Base-by-base conservation (phyloP, 345 rosid genomes). In the Odontarrhena argentea region DNA sequence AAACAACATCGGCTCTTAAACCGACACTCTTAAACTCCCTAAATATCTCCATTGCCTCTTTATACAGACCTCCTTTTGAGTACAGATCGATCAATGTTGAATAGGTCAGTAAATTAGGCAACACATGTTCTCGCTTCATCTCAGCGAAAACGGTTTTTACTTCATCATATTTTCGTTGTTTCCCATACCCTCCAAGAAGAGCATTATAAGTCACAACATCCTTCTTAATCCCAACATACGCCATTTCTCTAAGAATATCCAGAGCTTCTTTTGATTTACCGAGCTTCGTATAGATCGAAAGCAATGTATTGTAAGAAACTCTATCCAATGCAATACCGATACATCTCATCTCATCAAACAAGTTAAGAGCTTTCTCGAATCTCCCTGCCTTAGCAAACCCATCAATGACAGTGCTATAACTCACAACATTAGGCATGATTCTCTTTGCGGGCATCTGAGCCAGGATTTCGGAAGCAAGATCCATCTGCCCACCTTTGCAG, bases 191-290 rank as follows among this genome's bases (percentile, higher is more conserved):
- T 24, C 86, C 97, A 49, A 93, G 74, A 69, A 93, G 94, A 0
- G 96, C 94, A 76, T 86, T 93, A 60, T 89, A 89, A 49, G 97
- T 89, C 65, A 87, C 98, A 70, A 86, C 87, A 63, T 93, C 97
- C 63, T 84, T 92, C 79, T 80, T 76, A 53, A 88, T 85, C 37
- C 96, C 94, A 36, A 76, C 79, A 35, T 74, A 72, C 69, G 84
- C 92, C 97, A 90, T 93, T 74, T 93, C 97, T 77, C 61, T 83
- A 45, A 94, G 79, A 37, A 93, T 78, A 79, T 86, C 87, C 72
- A 84, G 56, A 50, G 86, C 89, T 68, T 86, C 94, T 69, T 85
- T 84, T 68, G 87, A 88, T 81, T 78, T 84, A 74, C 97, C 97
- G 1, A 85, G 87, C 80, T 83, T 89, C 4, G 90, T 79, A 75